Base-by-base conservation (phyloP, 345 rosid species). In the Camelina neglecta region DNA sequence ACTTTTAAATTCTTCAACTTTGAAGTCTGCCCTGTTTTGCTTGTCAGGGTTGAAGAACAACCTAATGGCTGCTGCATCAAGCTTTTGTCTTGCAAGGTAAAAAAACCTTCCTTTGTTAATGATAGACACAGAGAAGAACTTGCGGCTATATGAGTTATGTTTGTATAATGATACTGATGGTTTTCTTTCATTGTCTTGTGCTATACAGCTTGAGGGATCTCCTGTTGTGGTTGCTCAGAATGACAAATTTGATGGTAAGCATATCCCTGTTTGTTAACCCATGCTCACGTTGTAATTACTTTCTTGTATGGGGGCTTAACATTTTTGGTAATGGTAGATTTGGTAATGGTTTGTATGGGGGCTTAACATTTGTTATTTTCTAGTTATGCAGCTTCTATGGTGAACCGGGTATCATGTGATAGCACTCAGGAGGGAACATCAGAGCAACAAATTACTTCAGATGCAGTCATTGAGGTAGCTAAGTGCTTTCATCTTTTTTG, bases 1-100 rank as follows among this genome's bases (percentile, higher is more conserved):
- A 89, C 87, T 73, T 77, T 94, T 49, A 90, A 89, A 80, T 94
- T 94, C 84, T 90, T 90, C 70, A 86, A 88, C 58, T 90, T 94
- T 50, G 96, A 94, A 85, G 86, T 94, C 58, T 94, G 98, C 77
- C 98, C 96, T 54, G 96, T 94, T 72, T 80, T 94, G 84, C 96
- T 89, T 55, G 96, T 90, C 61, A 86, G 85, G 76, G 96, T 92
- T 66, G 97, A 94, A 76, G 97, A 86, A 81, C 91, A 89, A 79
- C 87, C 92, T 69, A 79, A 86, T 81, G 97, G 96, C 49, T 94
- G 97, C 74, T 89, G 96, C 83, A 94, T 94, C 82, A 84, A 88
- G 75, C 97, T 94, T 73, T 74, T 92, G 82, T 92, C 98, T 45
- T 94, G 98, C 70, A 88, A 92, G 97, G 97, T 88, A 66, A 29